Evolutionary conservation across 257 asterid genomes (phyloP), one percentile per base, ranked within the genome.

Genomic region (Nicotiana paniculata): DNA sequence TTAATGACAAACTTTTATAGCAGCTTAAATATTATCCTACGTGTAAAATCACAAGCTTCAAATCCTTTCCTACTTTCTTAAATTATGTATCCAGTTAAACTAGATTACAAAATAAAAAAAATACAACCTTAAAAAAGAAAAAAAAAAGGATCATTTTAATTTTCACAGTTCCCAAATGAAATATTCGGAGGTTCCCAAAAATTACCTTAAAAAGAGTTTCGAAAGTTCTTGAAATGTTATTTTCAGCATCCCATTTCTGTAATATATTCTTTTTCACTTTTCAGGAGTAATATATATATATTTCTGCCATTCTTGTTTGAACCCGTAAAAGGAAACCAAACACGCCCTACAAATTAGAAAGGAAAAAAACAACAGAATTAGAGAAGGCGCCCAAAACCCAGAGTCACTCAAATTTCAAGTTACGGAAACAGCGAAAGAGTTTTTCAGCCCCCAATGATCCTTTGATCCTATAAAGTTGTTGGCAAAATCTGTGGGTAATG

Each of bases 401-500:
- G 24, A 37, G 32, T 55, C 57, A 82, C 61, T 57, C 78, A 69
- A 35, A 35, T 81, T 63, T 32, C 58, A 35, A 39, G 48, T 39
- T 0, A 39, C 51, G 9, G 51, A 43, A 43, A 67, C 28, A 13
- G 64, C 12, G 28, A 66, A 55, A 51, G 9, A 81, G 21, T 26
- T 67, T 64, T 54, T 33, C 24, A 15, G 26, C 1, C 51, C 51
- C 51, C 1, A 48, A 53, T 59, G 78, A 46, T 70, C 80, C 74
- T 69, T 68, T 74, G 65, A 37, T 16, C 28, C 55, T 77, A 54
- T 61, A 12, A 7, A 13, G 4, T 9, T 62, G 4, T 16, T 78
- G 9, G 12, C n/a, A 43, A 30, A 5, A 28, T 81, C 35, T 43
- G 51, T 43, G 51, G 12, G 51, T 43, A n/a, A 93, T 92, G 97